Conservation (phyloP, 176 grass and related monocot species). For the Pharus latifolius region DNA sequence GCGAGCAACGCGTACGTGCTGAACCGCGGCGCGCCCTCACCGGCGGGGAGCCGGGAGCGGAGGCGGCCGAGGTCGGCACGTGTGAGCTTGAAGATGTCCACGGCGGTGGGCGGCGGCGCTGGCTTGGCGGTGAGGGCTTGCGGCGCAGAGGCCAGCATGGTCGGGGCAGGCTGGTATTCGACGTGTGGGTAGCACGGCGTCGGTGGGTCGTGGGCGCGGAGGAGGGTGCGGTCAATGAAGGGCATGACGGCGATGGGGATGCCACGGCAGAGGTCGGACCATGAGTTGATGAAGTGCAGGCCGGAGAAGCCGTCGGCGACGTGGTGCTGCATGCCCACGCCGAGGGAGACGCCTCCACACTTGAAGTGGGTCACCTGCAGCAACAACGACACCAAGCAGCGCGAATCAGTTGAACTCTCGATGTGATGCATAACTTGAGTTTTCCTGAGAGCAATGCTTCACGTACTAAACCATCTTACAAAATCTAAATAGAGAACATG, state of each 20-base stretch:
- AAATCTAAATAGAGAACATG: no score
- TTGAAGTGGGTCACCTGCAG: conserved; percentile 89
- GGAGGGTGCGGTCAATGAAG: conserved; percentile 68
- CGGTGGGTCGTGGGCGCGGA: conserved; percentile 64
- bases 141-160: conserved; percentile 42
- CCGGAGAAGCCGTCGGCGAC: conserved; percentile 82
- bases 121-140: conserved; percentile 15
- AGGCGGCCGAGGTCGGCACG: conserved; percentile 39
- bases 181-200: conserved; percentile 50
- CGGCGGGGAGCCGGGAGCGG: conserved; percentile 9
- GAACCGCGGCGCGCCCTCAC: conserved; percentile 30
- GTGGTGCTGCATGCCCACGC: conserved; percentile 95
- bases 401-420: no score
- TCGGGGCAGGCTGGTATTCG: conserved; percentile 75
- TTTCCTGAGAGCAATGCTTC: neutral
- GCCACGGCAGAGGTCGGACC: conserved; percentile 73
- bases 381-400: neutral
- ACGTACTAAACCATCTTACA: no score
- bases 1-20: conserved; percentile 65
- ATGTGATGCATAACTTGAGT: no score
- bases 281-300: conserved; percentile 92
- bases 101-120: conserved; percentile 33
- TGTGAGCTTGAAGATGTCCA: conserved; percentile 65
- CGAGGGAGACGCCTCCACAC: conserved; percentile 69
- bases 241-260: conserved; percentile 46